Conservation (phyloP, 768 basidiomycete species). For the Kwoniella pini region DNA sequence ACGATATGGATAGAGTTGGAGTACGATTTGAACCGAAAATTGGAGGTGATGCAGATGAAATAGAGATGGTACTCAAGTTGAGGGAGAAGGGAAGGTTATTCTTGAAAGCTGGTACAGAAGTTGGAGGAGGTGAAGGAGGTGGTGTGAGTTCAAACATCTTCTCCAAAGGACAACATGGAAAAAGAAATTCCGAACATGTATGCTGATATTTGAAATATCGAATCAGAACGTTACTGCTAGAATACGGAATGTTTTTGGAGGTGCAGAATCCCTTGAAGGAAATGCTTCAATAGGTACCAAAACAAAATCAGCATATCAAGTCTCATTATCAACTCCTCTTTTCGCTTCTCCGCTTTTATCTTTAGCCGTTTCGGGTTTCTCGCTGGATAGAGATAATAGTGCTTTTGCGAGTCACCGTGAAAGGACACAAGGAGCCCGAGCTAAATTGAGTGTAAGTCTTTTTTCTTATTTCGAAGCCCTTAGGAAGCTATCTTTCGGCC, state of each 20-base stretch:
- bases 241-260: constrained; percentile 84
- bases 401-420: constrained; percentile 62
- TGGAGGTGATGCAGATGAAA: constrained; percentile 50
- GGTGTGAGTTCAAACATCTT: constrained; percentile 64
- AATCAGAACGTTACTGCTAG: constrained; percentile 73
- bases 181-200: no score
- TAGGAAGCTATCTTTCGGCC: no score
- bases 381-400: constrained; percentile 76
- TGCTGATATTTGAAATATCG: neutral
- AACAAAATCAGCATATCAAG: constrained; percentile 73
- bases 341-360: constrained; percentile 63
- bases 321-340: constrained; percentile 55
- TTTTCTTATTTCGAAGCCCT: no score
- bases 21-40: constrained; percentile 64
- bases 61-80: constrained; percentile 56
- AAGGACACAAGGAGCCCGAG: constrained; percentile 59
- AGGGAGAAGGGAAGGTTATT: constrained; percentile 74
- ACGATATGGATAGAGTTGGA: constrained; percentile 70
- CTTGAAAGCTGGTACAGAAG: constrained; percentile 80
- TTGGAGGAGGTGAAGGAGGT: constrained; percentile 89
- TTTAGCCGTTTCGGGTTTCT: constrained; percentile 71
- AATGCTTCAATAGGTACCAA: constrained; percentile 81
- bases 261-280: constrained; percentile 83
- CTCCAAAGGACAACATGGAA: neutral
- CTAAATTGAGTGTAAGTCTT: constrained; percentile 71